These are phyloP conservation scores for Paramecium sexaurelia DNA, from an alignment of 73 alveolate genomes.

Conservation along the genomic window DNA sequence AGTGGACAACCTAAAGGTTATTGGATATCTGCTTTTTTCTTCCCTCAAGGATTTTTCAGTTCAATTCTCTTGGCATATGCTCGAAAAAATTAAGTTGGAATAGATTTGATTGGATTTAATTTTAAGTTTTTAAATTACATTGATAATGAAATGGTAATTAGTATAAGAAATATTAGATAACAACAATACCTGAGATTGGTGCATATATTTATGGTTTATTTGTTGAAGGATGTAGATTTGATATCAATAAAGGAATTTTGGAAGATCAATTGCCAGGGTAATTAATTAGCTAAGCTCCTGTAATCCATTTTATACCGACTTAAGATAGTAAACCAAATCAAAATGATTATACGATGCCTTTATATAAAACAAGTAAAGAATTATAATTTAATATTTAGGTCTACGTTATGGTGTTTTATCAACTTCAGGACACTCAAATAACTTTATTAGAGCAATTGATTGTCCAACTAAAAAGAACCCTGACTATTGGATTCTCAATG, in stretches of 20 bases:
- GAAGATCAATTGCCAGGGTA: conserved; percentile 92
- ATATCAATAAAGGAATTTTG: conserved; percentile 74
- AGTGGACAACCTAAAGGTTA: conserved; percentile 87
- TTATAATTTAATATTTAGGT: background rate
- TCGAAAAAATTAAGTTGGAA: conserved; percentile 91
- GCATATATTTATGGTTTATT: conserved; percentile 93
- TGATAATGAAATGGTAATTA: conserved; percentile 70
- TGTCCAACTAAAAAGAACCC: conserved; percentile 90
- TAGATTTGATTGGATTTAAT: conserved; percentile 88
- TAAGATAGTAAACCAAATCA: conserved; percentile 90
- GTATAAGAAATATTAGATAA: conserved; percentile 49
- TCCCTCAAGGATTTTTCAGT: conserved; percentile 96
- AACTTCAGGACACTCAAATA: conserved; percentile 97
- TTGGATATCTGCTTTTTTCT: conserved; percentile 96
- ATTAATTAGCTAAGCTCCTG: conserved; percentile 87
- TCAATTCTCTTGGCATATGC: conserved; percentile 90
- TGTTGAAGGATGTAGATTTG: conserved; percentile 97
- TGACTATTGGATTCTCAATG: conserved; percentile 82
- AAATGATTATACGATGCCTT: conserved; percentile 94
- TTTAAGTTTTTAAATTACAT: conserved; percentile 81
- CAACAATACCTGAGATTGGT: conserved; percentile 87
- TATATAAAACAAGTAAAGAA: conserved; percentile 89
- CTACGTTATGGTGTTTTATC: conserved; percentile 95
- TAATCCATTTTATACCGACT: conserved; percentile 90
- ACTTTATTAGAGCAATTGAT: conserved; percentile 91